These are phyloP conservation scores for Cymbopogon flexuosus DNA, from an alignment of 202 grass and related monocot genomes.

Conservation along the genomic window DNA sequence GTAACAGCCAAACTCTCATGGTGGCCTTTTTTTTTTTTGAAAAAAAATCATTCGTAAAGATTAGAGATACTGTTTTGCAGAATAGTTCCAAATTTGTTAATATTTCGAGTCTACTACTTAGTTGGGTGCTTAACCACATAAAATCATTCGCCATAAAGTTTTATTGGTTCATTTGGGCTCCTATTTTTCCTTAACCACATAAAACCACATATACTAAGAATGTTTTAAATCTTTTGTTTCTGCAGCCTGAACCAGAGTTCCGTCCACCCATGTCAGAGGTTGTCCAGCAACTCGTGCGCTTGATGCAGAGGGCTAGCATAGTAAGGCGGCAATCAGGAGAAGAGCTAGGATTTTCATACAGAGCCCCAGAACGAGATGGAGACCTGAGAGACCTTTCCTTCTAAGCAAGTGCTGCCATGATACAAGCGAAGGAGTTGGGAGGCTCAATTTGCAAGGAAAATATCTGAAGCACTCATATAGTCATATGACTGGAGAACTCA, in stretches of 20 bases:
- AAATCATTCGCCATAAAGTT: background rate
- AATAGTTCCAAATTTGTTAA: background rate
- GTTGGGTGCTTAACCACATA: slow-evolving; percentile 1
- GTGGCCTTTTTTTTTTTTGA: background rate
- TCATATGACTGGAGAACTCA: slow-evolving; percentile 15
- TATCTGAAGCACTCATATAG: background rate
- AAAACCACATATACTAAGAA: background rate
- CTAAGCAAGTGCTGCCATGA: slow-evolving; percentile 20
- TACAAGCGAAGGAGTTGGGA: background rate
- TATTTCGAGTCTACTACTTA: background rate
- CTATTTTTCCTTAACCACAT: background rate
- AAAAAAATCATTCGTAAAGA: background rate
- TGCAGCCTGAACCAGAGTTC: slow-evolving; percentile 87
- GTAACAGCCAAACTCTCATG: slow-evolving; percentile 6
- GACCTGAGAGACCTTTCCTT: slow-evolving; percentile 49
- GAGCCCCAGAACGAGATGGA: slow-evolving; percentile 63
- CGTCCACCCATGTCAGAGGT: slow-evolving; percentile 96
- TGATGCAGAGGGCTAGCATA: slow-evolving; percentile 90
- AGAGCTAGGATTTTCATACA: slow-evolving; percentile 83
- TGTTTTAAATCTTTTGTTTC: slow-evolving; percentile 5
- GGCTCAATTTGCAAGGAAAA: background rate
- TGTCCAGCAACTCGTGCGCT: slow-evolving; percentile 85
- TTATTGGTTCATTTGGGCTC: background rate
- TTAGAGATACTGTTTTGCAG: background rate
- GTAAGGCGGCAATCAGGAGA: slow-evolving; percentile 76